A percentile compares a stretch with the other conserved stretches of the same genome.
Conservation (phyloP, 2,329 filamentous ascomycete genomes). For the Fusarium austroafricanum region DNA sequence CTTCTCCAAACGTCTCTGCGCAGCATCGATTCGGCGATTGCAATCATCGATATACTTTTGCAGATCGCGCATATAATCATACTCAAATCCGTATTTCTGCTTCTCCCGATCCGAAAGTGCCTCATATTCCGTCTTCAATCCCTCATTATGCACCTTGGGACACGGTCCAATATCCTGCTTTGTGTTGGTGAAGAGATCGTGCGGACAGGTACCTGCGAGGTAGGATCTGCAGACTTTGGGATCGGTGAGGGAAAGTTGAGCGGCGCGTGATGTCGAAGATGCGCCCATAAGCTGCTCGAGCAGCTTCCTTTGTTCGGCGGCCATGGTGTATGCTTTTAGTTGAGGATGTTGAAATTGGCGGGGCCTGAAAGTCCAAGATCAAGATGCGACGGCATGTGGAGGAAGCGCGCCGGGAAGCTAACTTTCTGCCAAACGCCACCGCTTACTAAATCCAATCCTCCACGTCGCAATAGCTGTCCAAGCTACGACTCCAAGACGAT, state of each 20-base stretch:
- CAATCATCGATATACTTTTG: constrained; percentile 98
- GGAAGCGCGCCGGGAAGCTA: constrained; percentile 36
- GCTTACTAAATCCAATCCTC: constrained; percentile 38
- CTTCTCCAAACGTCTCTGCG: constrained; percentile 92
- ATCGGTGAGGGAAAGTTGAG: constrained; percentile 89
- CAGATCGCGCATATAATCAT: constrained; percentile 96
- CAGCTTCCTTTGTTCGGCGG: constrained; percentile 97
- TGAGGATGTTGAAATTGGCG: constrained; percentile 32
- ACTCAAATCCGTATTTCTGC: constrained; percentile 88
- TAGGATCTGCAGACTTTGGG: constrained; percentile 95
- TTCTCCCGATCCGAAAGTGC: constrained; percentile 76
- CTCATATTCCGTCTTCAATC: constrained; percentile 90
- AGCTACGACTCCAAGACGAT: constrained; percentile 21
- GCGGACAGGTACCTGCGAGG: constrained; percentile 91
- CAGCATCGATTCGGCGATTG: constrained; percentile 90
- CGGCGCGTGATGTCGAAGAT: constrained; percentile 76
- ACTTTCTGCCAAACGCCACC: constrained; percentile 45
- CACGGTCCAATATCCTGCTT: constrained; percentile 96
- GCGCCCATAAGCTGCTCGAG: constrained; percentile 96
- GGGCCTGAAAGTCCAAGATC: constrained; percentile 32
- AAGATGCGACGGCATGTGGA: constrained; percentile 44
- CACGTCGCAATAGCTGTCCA: constrained; percentile 42
- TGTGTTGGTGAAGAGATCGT: constrained; percentile 99
- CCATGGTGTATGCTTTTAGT: constrained; percentile 62
- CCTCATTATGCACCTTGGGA: constrained; percentile 87